These are phyloP conservation scores for Thalassiosira livingstoniorum DNA, from an alignment of 352 stramenopile genomes.

Conservation along the genomic window DNA sequence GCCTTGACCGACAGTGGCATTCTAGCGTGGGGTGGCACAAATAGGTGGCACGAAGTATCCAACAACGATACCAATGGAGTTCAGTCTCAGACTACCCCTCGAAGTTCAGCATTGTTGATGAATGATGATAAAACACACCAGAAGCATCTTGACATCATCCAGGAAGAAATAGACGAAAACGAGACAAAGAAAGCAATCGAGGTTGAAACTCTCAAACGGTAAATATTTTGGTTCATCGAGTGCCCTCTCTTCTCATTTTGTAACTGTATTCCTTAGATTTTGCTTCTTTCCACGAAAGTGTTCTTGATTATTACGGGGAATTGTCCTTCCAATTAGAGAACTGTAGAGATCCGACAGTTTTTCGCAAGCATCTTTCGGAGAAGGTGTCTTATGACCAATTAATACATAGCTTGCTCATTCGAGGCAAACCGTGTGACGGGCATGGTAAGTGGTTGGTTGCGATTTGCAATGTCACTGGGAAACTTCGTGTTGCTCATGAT, in stretches of 20 bases:
- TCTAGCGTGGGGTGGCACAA: slow-evolving; percentile 91
- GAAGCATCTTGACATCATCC: slow-evolving; percentile 38
- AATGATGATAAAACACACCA: slow-evolving; percentile 23
- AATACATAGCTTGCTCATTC: slow-evolving; percentile 82
- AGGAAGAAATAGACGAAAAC: slow-evolving; percentile 61
- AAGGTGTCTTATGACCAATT: slow-evolving; percentile 87
- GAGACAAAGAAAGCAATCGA: slow-evolving; percentile 74
- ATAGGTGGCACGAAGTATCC: slow-evolving; percentile 74
- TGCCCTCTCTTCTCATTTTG: too few relatives aligned
- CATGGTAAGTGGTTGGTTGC: slow-evolving; percentile 91
- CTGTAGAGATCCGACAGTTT: slow-evolving; percentile 86
- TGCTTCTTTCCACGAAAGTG: too few relatives aligned
- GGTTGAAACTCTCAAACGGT: slow-evolving; percentile 73
- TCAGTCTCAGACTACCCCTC: slow-evolving; percentile 38
- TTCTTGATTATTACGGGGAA: slow-evolving; percentile 88
- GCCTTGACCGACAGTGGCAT: slow-evolving; percentile 88
- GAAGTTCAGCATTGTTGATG: slow-evolving; percentile 28
- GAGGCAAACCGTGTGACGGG: slow-evolving; percentile 87
- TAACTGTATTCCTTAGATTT: too few relatives aligned
- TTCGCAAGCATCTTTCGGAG: slow-evolving; percentile 89
- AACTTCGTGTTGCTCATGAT: too few relatives aligned
- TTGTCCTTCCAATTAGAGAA: slow-evolving; percentile 90
- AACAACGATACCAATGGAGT: slow-evolving; percentile 57
- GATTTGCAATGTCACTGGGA: too few relatives aligned
- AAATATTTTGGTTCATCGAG: too few relatives aligned